Evolutionary conservation across 1,284 basidiomycete genomes (phyloP).

Genomic region (Ustilago shanxiensis): DNA sequence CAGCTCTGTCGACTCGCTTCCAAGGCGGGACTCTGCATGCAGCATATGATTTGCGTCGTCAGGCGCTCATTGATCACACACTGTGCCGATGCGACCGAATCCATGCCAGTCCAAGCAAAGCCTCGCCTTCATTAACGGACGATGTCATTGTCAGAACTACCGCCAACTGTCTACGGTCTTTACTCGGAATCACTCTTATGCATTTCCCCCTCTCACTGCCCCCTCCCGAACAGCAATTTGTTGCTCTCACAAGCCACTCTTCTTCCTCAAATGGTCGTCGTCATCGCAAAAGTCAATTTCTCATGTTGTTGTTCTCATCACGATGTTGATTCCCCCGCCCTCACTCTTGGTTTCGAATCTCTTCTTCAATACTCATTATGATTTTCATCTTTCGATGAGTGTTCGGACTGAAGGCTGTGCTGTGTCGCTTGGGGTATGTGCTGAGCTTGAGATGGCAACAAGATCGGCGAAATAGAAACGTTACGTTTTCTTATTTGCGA

Average conservation of each 20-base stretch:
- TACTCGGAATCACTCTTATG: constrained; percentile 28
- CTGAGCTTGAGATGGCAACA: not conserved
- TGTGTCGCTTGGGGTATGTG: not conserved
- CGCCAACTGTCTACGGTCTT: constrained; percentile 52
- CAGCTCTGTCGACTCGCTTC: not conserved
- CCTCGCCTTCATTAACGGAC: not conserved
- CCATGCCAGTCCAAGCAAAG: not conserved
- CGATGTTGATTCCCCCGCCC: constrained; percentile 4
- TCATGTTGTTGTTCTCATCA: not conserved
- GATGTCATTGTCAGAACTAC: not conserved
- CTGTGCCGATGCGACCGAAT: not conserved
- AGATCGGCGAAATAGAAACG: too few relatives aligned
- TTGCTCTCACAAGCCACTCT: not conserved
- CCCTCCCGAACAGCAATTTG: not conserved
- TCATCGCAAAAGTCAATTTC: constrained; percentile 4
- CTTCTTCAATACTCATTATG: constrained; percentile 6
- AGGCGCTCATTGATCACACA: too few relatives aligned
- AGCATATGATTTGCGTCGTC: not conserved
- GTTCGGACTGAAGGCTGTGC: not conserved
- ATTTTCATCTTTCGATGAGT: not conserved
- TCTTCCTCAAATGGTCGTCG: not conserved
- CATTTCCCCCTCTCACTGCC: constrained; percentile 11
- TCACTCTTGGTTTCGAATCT: too few relatives aligned
- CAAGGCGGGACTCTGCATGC: not conserved
- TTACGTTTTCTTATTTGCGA: too few relatives aligned